Evolutionary conservation across 2,329 filamentous ascomycete species (phyloP).

Genomic region (Fonsecaea pedrosoi): DNA sequence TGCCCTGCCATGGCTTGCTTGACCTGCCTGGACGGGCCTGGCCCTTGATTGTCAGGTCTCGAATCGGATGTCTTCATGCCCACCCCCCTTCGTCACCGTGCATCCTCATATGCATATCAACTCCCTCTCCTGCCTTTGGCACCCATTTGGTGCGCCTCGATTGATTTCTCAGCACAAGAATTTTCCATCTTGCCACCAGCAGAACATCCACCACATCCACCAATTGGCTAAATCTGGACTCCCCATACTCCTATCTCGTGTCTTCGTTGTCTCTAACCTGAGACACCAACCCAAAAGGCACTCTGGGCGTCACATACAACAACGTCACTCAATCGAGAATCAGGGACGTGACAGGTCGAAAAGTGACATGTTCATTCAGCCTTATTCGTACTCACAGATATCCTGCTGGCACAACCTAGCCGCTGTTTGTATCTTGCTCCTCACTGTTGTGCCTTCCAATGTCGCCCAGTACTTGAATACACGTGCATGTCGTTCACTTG

Average conservation of each 20-base stretch:
- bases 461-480: constrained; percentile 24
- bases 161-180: constrained; percentile 24
- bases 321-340: neutral
- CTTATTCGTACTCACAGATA: constrained; percentile 28
- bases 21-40: neutral
- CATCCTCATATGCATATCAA: constrained; percentile 9
- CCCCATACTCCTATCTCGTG: neutral
- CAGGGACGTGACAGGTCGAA: neutral
- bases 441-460: constrained; percentile 23
- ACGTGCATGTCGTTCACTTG: constrained; percentile 19
- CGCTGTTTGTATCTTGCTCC: constrained; percentile 25
- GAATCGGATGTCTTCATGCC: constrained; percentile 6
- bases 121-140: constrained; percentile 5
- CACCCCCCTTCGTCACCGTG: constrained; percentile 15
- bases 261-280: neutral
- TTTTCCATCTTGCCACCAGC: constrained; percentile 9
- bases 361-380: constrained; percentile 8
- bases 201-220: neutral
- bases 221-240: neutral
- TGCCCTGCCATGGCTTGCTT: neutral
- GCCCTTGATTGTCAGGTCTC: neutral
- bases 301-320: neutral
- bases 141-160: neutral
- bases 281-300: no score
- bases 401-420: constrained; percentile 18